Conservation (phyloP, 2,329 filamentous ascomycete species). For the Karstenula rhodostoma region DNA sequence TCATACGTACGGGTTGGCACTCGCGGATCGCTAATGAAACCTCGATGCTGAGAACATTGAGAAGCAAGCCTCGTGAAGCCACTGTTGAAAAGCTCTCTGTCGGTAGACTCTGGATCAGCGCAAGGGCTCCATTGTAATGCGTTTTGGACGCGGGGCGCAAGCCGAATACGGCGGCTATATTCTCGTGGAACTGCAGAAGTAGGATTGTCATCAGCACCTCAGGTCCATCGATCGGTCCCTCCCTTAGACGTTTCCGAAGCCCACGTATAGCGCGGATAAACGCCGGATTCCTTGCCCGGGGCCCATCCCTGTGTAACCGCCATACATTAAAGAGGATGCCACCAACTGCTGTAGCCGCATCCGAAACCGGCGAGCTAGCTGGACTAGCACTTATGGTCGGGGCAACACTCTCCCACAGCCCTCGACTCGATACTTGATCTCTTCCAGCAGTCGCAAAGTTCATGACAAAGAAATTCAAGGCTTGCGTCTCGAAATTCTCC, state of each 20-base stretch:
- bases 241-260: not conserved
- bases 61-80: not conserved
- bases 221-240: not conserved
- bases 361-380: not conserved
- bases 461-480: slow-evolving; percentile 8
- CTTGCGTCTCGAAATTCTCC: not conserved
- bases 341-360: slow-evolving; percentile 5
- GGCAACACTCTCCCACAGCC: slow-evolving; percentile 4
- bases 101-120: not conserved
- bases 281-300: slow-evolving; percentile 1
- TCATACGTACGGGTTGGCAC: slow-evolving; percentile 3
- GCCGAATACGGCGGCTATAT: slow-evolving; percentile 7
- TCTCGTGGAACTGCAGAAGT: slow-evolving; percentile 9
- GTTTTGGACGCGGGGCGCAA: slow-evolving; percentile 1
- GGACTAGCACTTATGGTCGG: not conserved
- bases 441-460: slow-evolving; percentile 9
- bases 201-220: slow-evolving; percentile 8
- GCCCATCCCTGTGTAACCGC: not conserved
- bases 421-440: not conserved
- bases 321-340: slow-evolving; percentile 4
- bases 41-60: slow-evolving; percentile 9
- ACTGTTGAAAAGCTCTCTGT: slow-evolving; percentile 2
- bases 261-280: slow-evolving; percentile 1
- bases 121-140: slow-evolving; percentile 10
- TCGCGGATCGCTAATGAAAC: slow-evolving; percentile 6